Conservation (phyloP, 2,329 filamentous ascomycete species). For the Davidsoniella virescens region DNA sequence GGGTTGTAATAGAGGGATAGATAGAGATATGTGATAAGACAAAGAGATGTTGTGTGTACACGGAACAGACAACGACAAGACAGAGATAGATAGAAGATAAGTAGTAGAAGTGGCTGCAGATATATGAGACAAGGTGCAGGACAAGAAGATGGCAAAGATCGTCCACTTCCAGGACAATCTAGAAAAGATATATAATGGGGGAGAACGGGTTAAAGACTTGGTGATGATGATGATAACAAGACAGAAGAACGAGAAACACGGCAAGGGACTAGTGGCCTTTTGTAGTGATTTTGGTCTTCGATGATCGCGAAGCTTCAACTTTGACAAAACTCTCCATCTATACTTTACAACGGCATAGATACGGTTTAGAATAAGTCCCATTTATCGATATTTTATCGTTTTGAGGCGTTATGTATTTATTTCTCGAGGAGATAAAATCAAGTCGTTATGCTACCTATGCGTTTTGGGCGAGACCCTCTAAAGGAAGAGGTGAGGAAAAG, state of each 20-base stretch:
- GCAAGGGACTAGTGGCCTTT: constrained; percentile 5
- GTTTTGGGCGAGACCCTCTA: no score
- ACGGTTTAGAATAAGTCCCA: no score
- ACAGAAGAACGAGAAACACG: neutral
- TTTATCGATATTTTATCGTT: no score
- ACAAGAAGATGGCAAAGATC: neutral
- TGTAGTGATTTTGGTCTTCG: constrained; percentile 1
- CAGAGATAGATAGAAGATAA: constrained; percentile 1
- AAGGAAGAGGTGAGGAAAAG: no score
- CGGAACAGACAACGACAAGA: neutral
- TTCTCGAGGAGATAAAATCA: no score
- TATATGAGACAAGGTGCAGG: neutral
- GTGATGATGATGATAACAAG: neutral
- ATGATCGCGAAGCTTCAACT: no score
- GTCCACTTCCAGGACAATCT: neutral
- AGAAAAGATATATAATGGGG: neutral
- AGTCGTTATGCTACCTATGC: no score
- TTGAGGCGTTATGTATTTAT: no score
- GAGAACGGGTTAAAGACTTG: neutral
- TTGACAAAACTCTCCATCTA: no score
- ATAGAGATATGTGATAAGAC: neutral
- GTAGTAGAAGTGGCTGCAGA: neutral
- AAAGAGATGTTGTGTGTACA: no score
- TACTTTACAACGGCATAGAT: no score
- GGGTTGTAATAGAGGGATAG: neutral